Conservation (phyloP, 2,329 filamentous ascomycete species). For the Triangularia verruculosa region DNA sequence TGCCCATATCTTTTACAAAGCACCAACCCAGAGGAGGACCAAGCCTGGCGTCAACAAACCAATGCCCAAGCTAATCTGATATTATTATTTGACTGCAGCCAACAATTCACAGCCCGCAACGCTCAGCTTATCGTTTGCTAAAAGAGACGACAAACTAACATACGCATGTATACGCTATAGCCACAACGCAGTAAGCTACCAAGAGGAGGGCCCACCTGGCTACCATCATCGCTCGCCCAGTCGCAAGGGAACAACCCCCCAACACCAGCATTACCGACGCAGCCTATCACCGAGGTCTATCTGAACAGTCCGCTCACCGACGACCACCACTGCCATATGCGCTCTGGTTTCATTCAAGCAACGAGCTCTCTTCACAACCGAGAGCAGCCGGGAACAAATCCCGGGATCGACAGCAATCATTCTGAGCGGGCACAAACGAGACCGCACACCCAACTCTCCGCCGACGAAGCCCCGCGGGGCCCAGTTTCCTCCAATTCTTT, state of each 20-base stretch:
- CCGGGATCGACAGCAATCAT: slow-evolving; percentile 32
- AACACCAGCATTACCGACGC: slow-evolving; percentile 12
- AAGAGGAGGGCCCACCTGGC: slow-evolving; percentile 18
- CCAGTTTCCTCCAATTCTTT: slow-evolving; percentile 54
- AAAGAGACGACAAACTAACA: slow-evolving; percentile 10
- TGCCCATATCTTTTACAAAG: slow-evolving; percentile 13
- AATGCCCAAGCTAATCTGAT: slow-evolving; percentile 3
- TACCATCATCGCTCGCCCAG: slow-evolving; percentile 19
- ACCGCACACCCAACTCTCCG: slow-evolving; percentile 22
- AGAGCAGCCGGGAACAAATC: slow-evolving; percentile 17
- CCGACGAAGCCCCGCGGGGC: slow-evolving; percentile 54
- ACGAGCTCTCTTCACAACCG: slow-evolving; percentile 31
- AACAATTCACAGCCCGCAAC: slow-evolving; percentile 4
- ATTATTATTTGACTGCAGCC: slow-evolving; percentile 10
- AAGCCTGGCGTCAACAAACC: slow-evolving; percentile 2
- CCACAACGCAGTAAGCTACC: slow-evolving; percentile 23
- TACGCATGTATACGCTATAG: not conserved
- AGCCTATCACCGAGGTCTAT: not conserved
- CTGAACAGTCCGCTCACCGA: not conserved
- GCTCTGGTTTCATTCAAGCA: slow-evolving; percentile 33
- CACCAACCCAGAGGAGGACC: slow-evolving; percentile 5
- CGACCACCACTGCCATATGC: slow-evolving; percentile 35
- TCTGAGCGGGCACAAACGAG: slow-evolving; percentile 31
- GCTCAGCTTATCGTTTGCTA: not conserved
- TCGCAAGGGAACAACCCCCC: slow-evolving; percentile 18